Evolutionary conservation across 192 early-diverging fungal species (phyloP), one percentile per base, ranked within the genome.

Genomic region (Coemansia sp.): DNA sequence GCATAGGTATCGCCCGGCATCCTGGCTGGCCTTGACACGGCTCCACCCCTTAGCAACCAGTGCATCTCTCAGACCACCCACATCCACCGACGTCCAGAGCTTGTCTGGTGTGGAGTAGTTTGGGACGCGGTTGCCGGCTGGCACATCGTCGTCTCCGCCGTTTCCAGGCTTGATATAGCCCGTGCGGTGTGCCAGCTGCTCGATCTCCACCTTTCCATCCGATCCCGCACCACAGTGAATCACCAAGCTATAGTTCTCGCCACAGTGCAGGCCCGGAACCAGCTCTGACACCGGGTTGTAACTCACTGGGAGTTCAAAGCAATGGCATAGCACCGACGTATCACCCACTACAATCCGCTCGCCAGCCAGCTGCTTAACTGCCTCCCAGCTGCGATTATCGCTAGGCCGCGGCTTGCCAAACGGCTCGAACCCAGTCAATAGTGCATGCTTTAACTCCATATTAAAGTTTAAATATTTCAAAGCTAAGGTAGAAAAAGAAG

Each of bases 1-100:
- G 76, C 88, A 89, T 22, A 89, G 56, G 53, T 89, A 89, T 0
- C 68, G 69, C 11, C 88, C 88, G 3, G 88, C 86, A 50, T 89
- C 85, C 46, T 64, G 50, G 62, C 83, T 84, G 31, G 72, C 45
- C 24, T 55, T 34, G 15, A 70, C 60, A 11, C 70, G 71, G 31
- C 59, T 48, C 86, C 83, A 86, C 1, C 80, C 75, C 38, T 68
- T 74, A 9, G 67, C 67, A 3, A 45, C 62, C 8, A 87, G 59
- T n/a, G 67, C 59, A 24, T 72, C 40, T 9, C 64, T 76, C 67
- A 85, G 59, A 2, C 55, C 70, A 7, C 50, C 74, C 2, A 84
- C 78, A 39, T 81, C 76, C 5, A 87, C 73, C 13, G 69, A 64
- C 1, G 86, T 84, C 4, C 44, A 45, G 46, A 87, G 68, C 51